Base-by-base conservation (phyloP, 192 early-diverging fungal genomes). In the Linnemannia zychae region DNA sequence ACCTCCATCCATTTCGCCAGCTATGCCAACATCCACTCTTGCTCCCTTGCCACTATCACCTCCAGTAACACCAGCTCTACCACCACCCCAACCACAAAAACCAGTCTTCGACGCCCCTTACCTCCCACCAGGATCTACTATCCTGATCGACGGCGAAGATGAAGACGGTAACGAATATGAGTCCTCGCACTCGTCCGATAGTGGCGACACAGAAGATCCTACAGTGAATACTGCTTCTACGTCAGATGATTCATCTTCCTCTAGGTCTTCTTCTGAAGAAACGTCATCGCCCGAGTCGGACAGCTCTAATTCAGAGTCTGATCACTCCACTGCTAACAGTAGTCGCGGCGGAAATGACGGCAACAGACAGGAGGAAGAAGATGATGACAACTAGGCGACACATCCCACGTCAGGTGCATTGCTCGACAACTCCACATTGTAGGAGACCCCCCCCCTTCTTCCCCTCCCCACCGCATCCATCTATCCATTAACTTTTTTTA, bases 21-120 rank as follows among this genome's bases (percentile, higher is more conserved):
- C 52, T 24, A 12, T n/a, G 31, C 22, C 24, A 31, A 31, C 28
- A 0, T 12, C 24, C 1, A 28, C 13, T 13, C 24, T 31, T 6
- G n/a, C 50, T 24, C 7, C 72, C 7, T 34, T 0, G 2, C 16
- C 70, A 53, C 28, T n/a, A 36, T 11, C 53, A 16, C 16, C 7
- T 3, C 18, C 50, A n/a, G n/a, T n/a, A n/a, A n/a, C n/a, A n/a
- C n/a, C n/a, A 28, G 34, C 47, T 9, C 53, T 31, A 49, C 36
- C 71, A 63, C 9, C 4, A n/a, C 38, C 16, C 34, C 69, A 65
- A 31, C 57, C 9, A 31, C 67, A 28, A 31, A 31, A 28, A 63
- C 77, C 73, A 5, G 72, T 50, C 44, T 79, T 85, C 44, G 82
- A 85, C 22, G 71, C 48, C 6, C 82, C 82, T 13, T 49, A 33